These are phyloP conservation scores for Mycena capillaripes DNA, from an alignment of 768 basidiomycete genomes.

Conservation along the genomic window DNA sequence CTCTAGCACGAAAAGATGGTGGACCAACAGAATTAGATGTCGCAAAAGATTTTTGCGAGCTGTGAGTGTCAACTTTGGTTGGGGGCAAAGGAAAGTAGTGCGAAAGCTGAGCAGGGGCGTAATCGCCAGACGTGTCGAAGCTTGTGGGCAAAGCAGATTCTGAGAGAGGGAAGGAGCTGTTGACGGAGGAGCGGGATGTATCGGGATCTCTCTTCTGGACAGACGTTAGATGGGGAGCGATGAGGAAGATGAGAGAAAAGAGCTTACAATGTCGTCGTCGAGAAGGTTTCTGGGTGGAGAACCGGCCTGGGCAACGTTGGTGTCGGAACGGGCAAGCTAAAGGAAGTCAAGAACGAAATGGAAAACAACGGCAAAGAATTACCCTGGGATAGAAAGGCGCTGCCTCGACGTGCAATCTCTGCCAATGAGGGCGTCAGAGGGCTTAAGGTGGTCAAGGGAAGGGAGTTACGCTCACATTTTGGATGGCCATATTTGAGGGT, in stretches of 20 bases:
- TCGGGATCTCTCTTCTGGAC: conserved; percentile 2
- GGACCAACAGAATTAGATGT: conserved; percentile 7
- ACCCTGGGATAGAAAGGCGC: conserved; percentile 33
- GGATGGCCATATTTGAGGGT: neutral
- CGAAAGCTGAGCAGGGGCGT: conserved; percentile 29
- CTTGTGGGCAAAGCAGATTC: conserved; percentile 43
- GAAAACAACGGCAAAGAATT: neutral
- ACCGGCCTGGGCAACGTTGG: conserved; percentile 31
- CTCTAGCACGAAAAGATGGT: neutral
- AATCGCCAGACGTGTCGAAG: conserved; percentile 43
- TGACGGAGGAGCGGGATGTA: conserved; percentile 26
- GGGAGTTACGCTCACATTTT: neutral
- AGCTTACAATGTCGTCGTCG: conserved; percentile 3
- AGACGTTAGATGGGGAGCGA: neutral
- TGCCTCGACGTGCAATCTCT: conserved; percentile 23
- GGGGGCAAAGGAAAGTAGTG: conserved; percentile 36
- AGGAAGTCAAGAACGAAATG: neutral
- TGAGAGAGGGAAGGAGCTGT: conserved; percentile 44
- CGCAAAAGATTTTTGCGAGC: conserved; percentile 9
- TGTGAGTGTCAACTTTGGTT: neutral
- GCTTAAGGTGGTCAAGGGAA: neutral
- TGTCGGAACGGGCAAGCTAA: conserved; percentile 35
- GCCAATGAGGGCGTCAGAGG: conserved; percentile 6
- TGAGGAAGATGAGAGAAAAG: neutral
- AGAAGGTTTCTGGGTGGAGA: conserved; percentile 20